phyloP scores from a whole-genome alignment of 306 rosid species.

The Luffa aegyptiaca region DNA sequence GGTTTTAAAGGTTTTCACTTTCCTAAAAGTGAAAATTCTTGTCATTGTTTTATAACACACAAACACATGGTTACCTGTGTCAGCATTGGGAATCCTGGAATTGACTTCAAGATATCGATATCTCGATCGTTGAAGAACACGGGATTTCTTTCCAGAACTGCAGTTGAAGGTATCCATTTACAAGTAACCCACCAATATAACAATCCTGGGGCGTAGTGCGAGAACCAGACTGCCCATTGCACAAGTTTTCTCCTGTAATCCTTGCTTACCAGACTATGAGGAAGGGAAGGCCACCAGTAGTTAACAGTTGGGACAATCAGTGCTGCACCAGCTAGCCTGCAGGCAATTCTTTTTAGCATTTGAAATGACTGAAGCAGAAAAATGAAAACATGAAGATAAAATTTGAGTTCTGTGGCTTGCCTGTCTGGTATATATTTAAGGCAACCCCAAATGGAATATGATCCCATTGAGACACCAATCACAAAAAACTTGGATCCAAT shows the following conservation, averaged over 20 bases:
- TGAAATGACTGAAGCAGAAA: background rate
- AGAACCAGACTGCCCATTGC: constrained; percentile 39
- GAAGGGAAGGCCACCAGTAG: constrained; percentile 81
- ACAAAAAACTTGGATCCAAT: constrained; percentile 65
- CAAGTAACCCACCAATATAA: constrained; percentile 76
- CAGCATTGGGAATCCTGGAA: constrained; percentile 90
- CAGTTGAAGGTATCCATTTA: constrained; percentile 80
- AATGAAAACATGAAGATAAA: constrained; percentile 9
- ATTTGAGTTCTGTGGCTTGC: constrained; percentile 22
- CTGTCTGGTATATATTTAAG: constrained; percentile 73
- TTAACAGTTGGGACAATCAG: constrained; percentile 72
- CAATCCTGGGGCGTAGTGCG: constrained; percentile 49
- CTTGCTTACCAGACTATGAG: constrained; percentile 41
- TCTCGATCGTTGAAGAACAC: constrained; percentile 65
- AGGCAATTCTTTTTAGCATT: background rate
- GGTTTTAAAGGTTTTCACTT: background rate
- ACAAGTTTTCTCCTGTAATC: constrained; percentile 56
- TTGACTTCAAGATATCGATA: constrained; percentile 44
- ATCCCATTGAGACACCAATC: constrained; percentile 87
- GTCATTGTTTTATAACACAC: background rate
- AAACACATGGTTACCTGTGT: background rate
- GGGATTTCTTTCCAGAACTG: constrained; percentile 61
- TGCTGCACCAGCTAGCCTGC: constrained; percentile 81
- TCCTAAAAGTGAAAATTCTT: background rate
- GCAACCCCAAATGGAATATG: constrained; percentile 83